Percentiles rank a stretch among this genome's conserved stretches.
phyloP scores from a whole-genome alignment of 768 basidiomycete genomes.

The Psilocybe cubensis region DNA sequence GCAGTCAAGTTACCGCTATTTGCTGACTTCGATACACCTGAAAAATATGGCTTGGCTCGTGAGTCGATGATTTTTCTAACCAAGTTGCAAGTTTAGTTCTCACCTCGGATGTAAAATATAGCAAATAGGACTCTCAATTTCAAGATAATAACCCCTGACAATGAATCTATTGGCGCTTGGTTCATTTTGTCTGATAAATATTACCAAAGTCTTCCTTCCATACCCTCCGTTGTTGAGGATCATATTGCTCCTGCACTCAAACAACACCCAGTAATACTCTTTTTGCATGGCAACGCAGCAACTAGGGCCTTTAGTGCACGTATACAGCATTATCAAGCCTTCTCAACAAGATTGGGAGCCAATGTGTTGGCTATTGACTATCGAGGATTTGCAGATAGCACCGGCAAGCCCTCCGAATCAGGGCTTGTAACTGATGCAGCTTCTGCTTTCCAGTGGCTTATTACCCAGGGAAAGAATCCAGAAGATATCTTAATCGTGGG shows the following conservation, averaged over 20 bases:
- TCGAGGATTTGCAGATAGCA: slow-evolving; percentile 89
- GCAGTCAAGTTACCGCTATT: slow-evolving; percentile 63
- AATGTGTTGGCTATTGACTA: slow-evolving; percentile 92
- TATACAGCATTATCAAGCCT: slow-evolving; percentile 67
- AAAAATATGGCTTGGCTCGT: slow-evolving; percentile 85
- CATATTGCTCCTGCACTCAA: slow-evolving; percentile 59
- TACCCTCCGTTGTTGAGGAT: slow-evolving; percentile 38
- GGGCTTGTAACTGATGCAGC: slow-evolving; percentile 77
- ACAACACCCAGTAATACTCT: slow-evolving; percentile 78
- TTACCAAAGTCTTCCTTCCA: slow-evolving; percentile 52
- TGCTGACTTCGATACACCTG: slow-evolving; percentile 69
- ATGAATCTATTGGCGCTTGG: slow-evolving; percentile 84
- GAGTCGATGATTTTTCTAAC: slow-evolving; percentile 23
- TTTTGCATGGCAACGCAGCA: slow-evolving; percentile 89
- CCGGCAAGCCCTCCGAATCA: slow-evolving; percentile 72
- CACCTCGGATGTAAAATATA: too few relatives aligned
- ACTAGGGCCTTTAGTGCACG: slow-evolving; percentile 74
- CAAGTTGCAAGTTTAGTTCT: not conserved
- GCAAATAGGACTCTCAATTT: slow-evolving; percentile 82
- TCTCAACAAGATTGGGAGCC: slow-evolving; percentile 63
- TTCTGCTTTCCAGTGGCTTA: slow-evolving; percentile 81
- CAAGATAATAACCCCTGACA: slow-evolving; percentile 72
- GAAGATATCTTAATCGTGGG: slow-evolving; percentile 77
- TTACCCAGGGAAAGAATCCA: slow-evolving; percentile 55
- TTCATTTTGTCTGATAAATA: slow-evolving; percentile 72